phyloP scores from a whole-genome alignment of 306 rosid species.

The Lithocarpus polystachyus region DNA sequence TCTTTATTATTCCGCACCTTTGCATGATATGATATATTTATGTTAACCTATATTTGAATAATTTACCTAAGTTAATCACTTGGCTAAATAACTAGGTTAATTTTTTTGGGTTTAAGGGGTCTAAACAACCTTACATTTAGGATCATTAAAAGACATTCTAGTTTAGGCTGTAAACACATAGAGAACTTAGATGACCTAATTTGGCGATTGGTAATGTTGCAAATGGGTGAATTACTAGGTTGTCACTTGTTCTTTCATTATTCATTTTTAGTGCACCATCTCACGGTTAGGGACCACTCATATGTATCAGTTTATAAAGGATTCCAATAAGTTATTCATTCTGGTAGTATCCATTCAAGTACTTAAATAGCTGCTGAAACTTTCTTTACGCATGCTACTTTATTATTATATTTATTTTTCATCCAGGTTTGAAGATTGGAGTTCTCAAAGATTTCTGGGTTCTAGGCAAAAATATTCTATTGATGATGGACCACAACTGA shows the following conservation, averaged over 20 bases:
- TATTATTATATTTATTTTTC: slow-evolving; percentile 2
- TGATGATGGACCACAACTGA: slow-evolving; percentile 17
- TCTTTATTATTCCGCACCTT: no score
- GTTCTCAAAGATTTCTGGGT: slow-evolving; percentile 40
- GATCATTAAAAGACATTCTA: not conserved
- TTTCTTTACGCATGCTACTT: not conserved
- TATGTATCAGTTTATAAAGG: not conserved
- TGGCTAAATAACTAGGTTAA: no score
- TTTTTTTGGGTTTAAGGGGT: no score
- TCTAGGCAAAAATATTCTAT: slow-evolving; percentile 24
- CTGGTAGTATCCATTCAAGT: not conserved
- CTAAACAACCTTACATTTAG: no score
- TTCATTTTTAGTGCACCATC: no score
- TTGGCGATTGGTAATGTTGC: not conserved
- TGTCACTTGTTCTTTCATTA: not conserved
- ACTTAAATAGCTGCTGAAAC: slow-evolving; percentile 3
- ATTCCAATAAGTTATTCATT: not conserved
- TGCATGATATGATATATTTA: no score
- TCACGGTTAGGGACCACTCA: not conserved
- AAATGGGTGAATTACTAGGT: not conserved
- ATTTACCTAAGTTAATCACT: no score
- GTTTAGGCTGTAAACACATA: not conserved
- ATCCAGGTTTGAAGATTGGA: slow-evolving; percentile 60
- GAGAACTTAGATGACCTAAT: not conserved
- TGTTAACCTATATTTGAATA: no score